Evolutionary conservation across 148 eudicot species (phyloP), one percentile per base, ranked within the genome.

Genomic region (Polygonum aviculare): DNA sequence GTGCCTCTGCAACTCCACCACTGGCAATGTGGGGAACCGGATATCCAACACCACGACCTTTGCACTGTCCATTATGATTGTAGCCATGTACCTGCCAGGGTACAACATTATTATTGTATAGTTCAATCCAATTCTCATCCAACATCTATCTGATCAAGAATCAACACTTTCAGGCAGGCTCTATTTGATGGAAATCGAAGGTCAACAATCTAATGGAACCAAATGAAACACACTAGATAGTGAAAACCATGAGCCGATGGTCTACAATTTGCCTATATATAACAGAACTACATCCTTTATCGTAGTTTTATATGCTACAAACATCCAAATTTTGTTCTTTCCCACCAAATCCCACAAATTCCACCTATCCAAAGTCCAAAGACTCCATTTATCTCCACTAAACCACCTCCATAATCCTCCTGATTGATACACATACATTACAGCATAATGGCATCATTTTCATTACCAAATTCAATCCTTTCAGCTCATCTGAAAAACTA

Each of bases 21-120:
- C 97, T 0, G 99, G 99, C 4, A 95, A 48, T 7, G 99, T 92
- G 0, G 97, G 99, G 73, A 86, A 90, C 50, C 99, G 82, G 21
- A 95, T 92, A 71, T 95, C 98, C 62, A 95, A 80, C 75, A 95
- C 94, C 15, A 95, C 97, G 2, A 95, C 96, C 75, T 95, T 95
- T 0, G 96, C 85, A 60, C 94, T 90, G 77, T 95, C 97, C 99
- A 95, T 92, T 49, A 94, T 89, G 33, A 94, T 89, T 0, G 99
- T 92, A 7, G 97, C 97, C 99, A 95, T 95, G 74, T 92, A 95
- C 83, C 98, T 89, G 0, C 91, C 95, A 21, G 89, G 94, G 85
- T 93, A 93, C 50, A 48, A 48, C 50, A 48, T 48, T 10, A 26
- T 78, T 89, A 91, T 57, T 87, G 18, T 41, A 72, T 8, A 72